Evolutionary conservation across 306 rosid genomes (phyloP).

Genomic region (Dalbergia cultrata): DNA sequence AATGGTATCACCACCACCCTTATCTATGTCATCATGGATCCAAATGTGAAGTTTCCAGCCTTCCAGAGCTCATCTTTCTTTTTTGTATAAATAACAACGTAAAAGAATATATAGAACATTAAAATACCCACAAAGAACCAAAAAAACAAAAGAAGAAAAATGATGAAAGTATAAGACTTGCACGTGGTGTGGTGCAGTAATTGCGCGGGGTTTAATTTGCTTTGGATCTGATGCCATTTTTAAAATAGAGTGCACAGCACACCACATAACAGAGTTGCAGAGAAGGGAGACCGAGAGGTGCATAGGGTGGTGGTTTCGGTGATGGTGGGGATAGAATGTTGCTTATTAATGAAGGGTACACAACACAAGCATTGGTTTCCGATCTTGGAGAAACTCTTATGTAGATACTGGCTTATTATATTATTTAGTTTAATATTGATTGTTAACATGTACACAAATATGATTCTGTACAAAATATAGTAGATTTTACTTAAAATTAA

Average conservation of each 20-base stretch:
- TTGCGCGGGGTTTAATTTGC: constrained; percentile 49
- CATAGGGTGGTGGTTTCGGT: background rate
- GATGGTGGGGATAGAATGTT: constrained; percentile 54
- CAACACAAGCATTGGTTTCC: constrained; percentile 25
- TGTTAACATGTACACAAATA: too few relatives aligned
- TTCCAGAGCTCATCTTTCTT: constrained; percentile 28
- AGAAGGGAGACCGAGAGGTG: background rate
- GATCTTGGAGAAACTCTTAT: background rate
- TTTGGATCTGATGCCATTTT: constrained; percentile 81
- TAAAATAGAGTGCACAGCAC: constrained; percentile 35
- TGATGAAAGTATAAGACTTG: constrained; percentile 52
- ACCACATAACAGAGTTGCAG: constrained; percentile 30
- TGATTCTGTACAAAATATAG: too few relatives aligned
- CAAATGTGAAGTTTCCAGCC: constrained; percentile 56
- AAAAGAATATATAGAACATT: background rate
- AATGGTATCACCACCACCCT: constrained; percentile 38
- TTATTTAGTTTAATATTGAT: too few relatives aligned
- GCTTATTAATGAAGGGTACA: constrained; percentile 49
- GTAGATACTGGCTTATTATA: too few relatives aligned
- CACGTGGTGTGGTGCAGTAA: constrained; percentile 65
- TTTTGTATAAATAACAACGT: background rate
- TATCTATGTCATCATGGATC: constrained; percentile 54
- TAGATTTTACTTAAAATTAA: too few relatives aligned
- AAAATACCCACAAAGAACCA: background rate
- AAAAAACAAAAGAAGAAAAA: constrained; percentile 32